phyloP scores from a whole-genome alignment of 2,329 filamentous ascomycete genomes.

The Microsporum canis region DNA sequence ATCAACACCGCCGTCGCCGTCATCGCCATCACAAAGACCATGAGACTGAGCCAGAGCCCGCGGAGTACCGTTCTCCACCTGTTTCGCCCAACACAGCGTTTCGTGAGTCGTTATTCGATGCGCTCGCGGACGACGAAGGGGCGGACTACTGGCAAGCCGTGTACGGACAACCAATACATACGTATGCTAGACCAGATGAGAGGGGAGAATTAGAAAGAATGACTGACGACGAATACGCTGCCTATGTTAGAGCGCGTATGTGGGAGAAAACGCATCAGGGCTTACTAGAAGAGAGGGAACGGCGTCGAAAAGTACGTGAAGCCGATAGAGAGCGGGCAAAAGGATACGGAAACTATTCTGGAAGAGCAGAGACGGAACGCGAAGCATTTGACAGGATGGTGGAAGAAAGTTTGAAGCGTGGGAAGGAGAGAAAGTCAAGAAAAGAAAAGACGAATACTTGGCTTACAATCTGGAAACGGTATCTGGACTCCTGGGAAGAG shows the following conservation, averaged over 20 bases:
- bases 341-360: conserved; percentile 18
- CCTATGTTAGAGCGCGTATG: conserved; percentile 77
- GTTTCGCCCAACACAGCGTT: conserved; percentile 67
- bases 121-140: conserved; percentile 91
- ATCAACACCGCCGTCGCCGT: conserved; percentile 16
- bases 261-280: conserved; percentile 91
- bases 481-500: conserved; percentile 52
- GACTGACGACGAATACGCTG: conserved; percentile 84
- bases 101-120: conserved; percentile 88
- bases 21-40: conserved; percentile 21
- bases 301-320: conserved; percentile 43
- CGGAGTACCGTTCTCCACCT: conserved; percentile 9
- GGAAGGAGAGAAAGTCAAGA: conserved; percentile 49
- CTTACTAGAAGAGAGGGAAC: conserved; percentile 61
- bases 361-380: conserved; percentile 22
- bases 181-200: conserved; percentile 51
- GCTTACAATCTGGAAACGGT: conserved; percentile 53
- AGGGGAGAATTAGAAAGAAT: conserved; percentile 61
- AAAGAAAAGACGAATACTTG: conserved; percentile 35
- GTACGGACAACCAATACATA: conserved; percentile 91
- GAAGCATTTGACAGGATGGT: conserved; percentile 50
- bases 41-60: conserved; percentile 6
- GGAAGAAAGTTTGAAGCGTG: conserved; percentile 56
- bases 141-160: conserved; percentile 90
- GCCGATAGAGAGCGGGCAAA: conserved; percentile 37